phyloP scores from a whole-genome alignment of 768 basidiomycete genomes.

The Cystofilobasidium ferigula region DNA sequence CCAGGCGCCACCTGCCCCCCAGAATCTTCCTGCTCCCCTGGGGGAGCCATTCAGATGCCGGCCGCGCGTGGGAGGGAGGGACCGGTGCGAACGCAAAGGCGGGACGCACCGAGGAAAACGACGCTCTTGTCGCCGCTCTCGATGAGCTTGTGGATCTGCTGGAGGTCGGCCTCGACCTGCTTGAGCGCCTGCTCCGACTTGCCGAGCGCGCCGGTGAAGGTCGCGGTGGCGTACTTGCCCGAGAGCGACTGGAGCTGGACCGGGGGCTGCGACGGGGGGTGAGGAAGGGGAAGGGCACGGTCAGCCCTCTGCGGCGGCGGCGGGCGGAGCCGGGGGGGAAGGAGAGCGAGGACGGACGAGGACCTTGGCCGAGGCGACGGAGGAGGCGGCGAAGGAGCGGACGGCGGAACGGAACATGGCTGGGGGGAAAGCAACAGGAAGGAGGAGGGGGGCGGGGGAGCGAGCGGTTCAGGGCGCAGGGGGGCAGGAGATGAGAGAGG shows the following conservation, averaged over 20 bases:
- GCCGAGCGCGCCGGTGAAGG: constrained; percentile 43
- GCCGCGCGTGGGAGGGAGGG: background rate
- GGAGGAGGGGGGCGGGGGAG: background rate
- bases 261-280: constrained; percentile 7
- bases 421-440: background rate
- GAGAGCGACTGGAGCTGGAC: constrained; percentile 26
- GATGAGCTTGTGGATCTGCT: constrained; percentile 57
- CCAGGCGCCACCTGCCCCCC: no score
- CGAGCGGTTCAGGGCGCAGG: background rate
- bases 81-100: background rate
- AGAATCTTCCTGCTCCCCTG: no score
- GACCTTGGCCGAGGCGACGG: background rate
- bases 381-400: background rate
- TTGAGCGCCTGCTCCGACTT: constrained; percentile 72
- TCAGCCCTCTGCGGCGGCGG: background rate
- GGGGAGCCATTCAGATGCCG: no score
- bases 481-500: no score
- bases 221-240: constrained; percentile 37
- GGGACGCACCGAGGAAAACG: constrained; percentile 50
- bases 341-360: constrained; percentile 1
- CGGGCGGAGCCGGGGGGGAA: background rate
- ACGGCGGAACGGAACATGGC: background rate
- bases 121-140: constrained; percentile 53
- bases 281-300: background rate
- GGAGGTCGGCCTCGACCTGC: constrained; percentile 77